phyloP scores from a whole-genome alignment of 2,329 filamentous ascomycete genomes.

The Penicillium sp. region DNA sequence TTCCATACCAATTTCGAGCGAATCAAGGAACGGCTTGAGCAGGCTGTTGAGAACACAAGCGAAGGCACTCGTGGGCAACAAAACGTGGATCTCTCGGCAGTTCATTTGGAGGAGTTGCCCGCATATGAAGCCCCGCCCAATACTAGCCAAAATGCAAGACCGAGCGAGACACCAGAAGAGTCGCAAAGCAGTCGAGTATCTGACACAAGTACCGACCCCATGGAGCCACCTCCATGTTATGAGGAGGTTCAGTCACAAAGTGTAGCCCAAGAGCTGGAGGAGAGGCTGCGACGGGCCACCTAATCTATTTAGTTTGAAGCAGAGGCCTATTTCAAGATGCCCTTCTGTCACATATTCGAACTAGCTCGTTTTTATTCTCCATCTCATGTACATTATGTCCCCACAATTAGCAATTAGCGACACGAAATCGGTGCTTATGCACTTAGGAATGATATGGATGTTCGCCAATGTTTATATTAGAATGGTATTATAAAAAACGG shows the following conservation, averaged over 20 bases:
- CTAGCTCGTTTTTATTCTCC: neutral
- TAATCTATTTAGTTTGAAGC: conserved; percentile 12
- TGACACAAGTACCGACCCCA: conserved; percentile 45
- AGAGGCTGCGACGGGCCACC: conserved; percentile 43
- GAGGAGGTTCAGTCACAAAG: conserved; percentile 85
- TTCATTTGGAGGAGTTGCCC: conserved; percentile 82
- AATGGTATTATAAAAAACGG: too few relatives aligned
- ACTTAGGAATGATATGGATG: neutral
- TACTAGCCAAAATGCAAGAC: conserved; percentile 20
- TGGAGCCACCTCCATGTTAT: conserved; percentile 83
- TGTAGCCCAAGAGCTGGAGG: conserved; percentile 70
- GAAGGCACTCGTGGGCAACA: conserved; percentile 44
- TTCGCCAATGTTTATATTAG: too few relatives aligned
- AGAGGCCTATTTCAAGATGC: neutral
- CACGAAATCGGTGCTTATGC: conserved; percentile 9
- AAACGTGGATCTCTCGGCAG: conserved; percentile 58
- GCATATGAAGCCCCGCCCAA: conserved; percentile 69
- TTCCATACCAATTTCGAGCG: conserved; percentile 80
- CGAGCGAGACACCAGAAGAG: conserved; percentile 8
- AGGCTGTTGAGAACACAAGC: conserved; percentile 63
- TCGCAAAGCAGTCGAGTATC: conserved; percentile 23
- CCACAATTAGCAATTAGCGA: conserved; percentile 11
- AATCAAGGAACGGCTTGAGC: conserved; percentile 77
- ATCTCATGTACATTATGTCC: conserved; percentile 19
- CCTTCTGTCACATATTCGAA: neutral